Evolutionary conservation across 345 rosid species (phyloP), one percentile per base, ranked within the genome.

Genomic region (Murraya koenigii): DNA sequence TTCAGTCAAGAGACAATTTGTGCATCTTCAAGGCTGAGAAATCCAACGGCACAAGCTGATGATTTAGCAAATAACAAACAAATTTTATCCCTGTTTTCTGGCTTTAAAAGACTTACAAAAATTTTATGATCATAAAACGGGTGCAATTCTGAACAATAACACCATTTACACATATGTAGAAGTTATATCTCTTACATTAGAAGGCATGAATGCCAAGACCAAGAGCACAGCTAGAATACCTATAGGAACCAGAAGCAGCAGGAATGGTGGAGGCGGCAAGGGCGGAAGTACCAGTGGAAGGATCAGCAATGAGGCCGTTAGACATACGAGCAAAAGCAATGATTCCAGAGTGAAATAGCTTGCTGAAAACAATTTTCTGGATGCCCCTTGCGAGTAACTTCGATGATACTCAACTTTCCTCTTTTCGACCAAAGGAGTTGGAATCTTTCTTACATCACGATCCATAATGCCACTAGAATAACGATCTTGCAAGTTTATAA

Each of bases 271-370:
- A 0, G 95, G 98, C 28, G 97, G 97, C 87, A 93, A 79, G 4
- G 97, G 98, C 0, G 97, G 97, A 6, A 93, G 91, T 32, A 93
- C 78, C 87, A 93, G 69, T 1, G 98, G 98, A n/a, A 93, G 86
- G 71, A 93, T 83, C 86, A 93, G 82, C 75, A 93, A 80, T 0
- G 92, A 92, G 7, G 86, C 92, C 6, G 98, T 92, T 22, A 93
- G 83, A 75, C 92, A 84, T 19, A 88, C 39, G 54, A 93, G 86
- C 64, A 92, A 17, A 59, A 88, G 75, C 81, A 89, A 70, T 14
- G 98, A 88, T 28, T 88, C 90, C 81, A 90, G 44, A 85, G 95
- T 89, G 81, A 88, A 92, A 68, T 89, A 85, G 79, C 88, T 84
- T 7, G 87, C 77, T 7, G 86, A 65, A 23, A 86, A 68, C 80